Conservation (phyloP, 2,329 filamentous ascomycete genomes). For the Cyphellophora attinorum region DNA sequence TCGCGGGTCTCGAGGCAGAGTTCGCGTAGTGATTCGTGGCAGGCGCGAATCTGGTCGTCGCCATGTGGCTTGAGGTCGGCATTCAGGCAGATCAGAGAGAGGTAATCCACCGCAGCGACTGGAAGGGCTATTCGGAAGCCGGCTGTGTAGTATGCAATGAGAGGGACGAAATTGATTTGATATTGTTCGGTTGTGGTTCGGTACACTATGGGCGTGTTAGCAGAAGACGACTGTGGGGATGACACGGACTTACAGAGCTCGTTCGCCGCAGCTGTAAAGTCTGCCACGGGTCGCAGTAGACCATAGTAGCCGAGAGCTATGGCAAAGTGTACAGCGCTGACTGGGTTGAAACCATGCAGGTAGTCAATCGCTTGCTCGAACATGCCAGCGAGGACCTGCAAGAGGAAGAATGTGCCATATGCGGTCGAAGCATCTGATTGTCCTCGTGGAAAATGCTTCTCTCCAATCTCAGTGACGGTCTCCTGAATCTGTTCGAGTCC, state of each 20-base stretch:
- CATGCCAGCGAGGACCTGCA: conserved; percentile 82
- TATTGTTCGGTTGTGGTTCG: conserved; percentile 46
- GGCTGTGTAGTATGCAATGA: conserved; percentile 89
- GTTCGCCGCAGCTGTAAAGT: conserved; percentile 64
- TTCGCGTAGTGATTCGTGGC: conserved; percentile 86
- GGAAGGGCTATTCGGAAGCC: conserved; percentile 90
- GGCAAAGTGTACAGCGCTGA: conserved; percentile 90
- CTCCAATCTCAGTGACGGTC: conserved; percentile 78
- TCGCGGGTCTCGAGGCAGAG: conserved; percentile 94
- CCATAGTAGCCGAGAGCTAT: conserved; percentile 85
- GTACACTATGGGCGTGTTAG: conserved; percentile 35
- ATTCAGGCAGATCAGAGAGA: conserved; percentile 85
- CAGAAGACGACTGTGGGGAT: conserved; percentile 3
- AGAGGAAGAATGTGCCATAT: conserved; percentile 86
- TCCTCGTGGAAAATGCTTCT: conserved; percentile 79
- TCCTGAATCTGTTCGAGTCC: conserved; percentile 61
- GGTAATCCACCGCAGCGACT: conserved; percentile 85
- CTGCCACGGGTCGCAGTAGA: conserved; percentile 66
- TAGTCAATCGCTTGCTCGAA: conserved; percentile 91
- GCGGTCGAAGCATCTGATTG: conserved; percentile 67
- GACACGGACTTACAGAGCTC: conserved; percentile 46
- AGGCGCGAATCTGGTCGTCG: conserved; percentile 67
- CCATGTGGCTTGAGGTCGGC: conserved; percentile 63
- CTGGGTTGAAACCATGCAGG: conserved; percentile 81
- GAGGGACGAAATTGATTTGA: conserved; percentile 88